Evolutionary conservation across 2,329 filamentous ascomycete species (phyloP).

Genomic region (Macrophomina tecta): DNA sequence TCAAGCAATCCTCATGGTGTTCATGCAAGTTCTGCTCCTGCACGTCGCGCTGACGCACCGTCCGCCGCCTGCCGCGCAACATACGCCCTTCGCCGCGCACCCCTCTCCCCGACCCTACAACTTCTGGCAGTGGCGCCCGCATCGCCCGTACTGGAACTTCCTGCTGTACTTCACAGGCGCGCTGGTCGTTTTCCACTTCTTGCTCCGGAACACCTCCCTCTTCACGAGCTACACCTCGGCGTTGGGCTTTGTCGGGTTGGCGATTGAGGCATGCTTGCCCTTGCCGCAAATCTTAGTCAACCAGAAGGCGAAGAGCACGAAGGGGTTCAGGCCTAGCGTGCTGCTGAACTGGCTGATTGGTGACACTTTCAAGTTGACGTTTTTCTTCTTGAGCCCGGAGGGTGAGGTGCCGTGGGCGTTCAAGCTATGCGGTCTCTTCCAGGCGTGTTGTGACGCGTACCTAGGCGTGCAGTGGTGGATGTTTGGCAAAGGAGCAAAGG

Average conservation of each 20-base stretch:
- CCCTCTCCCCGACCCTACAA: constrained; percentile 68
- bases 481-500: constrained; percentile 40
- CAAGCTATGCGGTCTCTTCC: constrained; percentile 82
- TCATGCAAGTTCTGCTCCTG: constrained; percentile 63
- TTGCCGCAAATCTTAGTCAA: constrained; percentile 80
- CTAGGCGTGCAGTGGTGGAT: constrained; percentile 73
- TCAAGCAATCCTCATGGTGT: constrained; percentile 66
- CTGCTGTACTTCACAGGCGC: constrained; percentile 69
- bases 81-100: constrained; percentile 65
- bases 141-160: constrained; percentile 82
- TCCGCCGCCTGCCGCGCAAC: constrained; percentile 47
- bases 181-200: constrained; percentile 69
- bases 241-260: constrained; percentile 77
- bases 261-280: constrained; percentile 80
- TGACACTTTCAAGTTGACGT: constrained; percentile 80
- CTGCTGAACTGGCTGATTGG: constrained; percentile 79
- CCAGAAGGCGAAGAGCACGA: constrained; percentile 70
- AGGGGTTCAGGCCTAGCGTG: constrained; percentile 78
- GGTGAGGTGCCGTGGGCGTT: constrained; percentile 77
- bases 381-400: constrained; percentile 76
- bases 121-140: constrained; percentile 82
- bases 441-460: constrained; percentile 76
- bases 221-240: constrained; percentile 70
- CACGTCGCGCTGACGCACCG: constrained; percentile 67
- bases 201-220: constrained; percentile 65